Base-by-base conservation (phyloP, 2,329 filamentous ascomycete genomes). In the Arachnomyces sp. region DNA sequence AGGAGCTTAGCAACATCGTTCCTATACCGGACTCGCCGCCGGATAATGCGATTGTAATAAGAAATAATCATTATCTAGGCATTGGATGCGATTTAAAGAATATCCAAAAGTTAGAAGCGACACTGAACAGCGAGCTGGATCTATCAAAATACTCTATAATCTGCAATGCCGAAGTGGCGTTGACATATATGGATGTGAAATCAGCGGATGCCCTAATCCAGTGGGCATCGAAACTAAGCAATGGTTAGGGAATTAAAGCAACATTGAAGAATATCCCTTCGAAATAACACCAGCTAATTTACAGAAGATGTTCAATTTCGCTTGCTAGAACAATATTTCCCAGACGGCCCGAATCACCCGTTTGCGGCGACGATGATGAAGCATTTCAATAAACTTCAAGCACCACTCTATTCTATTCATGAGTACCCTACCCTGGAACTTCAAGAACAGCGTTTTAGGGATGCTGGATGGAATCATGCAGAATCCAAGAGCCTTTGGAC, bases 141-240 rank as follows among this genome's bases (percentile, higher is more conserved):
- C 57, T 82, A 12, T 57, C 34, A 34, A 66, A 75, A 6, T 78
- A 75, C 43, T 70, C 74, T 2, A 74, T 95, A 2, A 67, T 95
- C 16, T 94, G 92, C 52, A 75, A 88, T 17, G 88, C 88, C 1
- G 90, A 96, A 62, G 88, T 95, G 11, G 93, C 88, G 3, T 77
- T 94, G 31, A 92, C 87, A 1, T 94, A 94, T 53, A 93, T 95
- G 86, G 79, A 87, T 41, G 77, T 78, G 2, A 60, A 74, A 15
- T 79, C 78, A 31, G 80, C 87, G 4, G 82, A 95, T 65, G 70
- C 74, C 12, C 69, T 95, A 7, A 80, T 95, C 21, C 59, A 71
- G 37, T 95, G 87, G 87, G 82, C 84, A n/a, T 77, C 78, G 40
- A 76, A 67, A 8, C 68, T 93, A 36, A 74, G 78, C 9, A 69